Evolutionary conservation across 257 asterid genomes (phyloP).

Genomic region (Verbascum thapsus): DNA sequence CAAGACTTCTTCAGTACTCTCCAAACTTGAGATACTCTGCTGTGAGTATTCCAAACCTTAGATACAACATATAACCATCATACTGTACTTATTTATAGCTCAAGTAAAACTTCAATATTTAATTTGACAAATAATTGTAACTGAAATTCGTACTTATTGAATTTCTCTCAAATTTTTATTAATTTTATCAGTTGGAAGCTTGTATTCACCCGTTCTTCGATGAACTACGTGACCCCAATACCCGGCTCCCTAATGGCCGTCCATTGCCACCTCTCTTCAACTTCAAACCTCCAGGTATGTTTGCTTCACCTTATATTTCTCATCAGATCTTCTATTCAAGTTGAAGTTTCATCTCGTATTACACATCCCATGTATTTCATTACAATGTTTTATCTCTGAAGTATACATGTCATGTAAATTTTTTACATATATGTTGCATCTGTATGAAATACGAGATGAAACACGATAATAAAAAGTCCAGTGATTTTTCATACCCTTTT

Average conservation of each 20-base stretch:
- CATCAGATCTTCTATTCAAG: not conserved
- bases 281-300: conserved; percentile 66
- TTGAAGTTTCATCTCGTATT: not conserved
- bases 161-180: conserved; percentile 2
- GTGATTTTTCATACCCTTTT: not conserved
- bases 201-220: conserved; percentile 68
- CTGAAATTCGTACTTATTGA: not conserved
- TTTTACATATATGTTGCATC: not conserved
- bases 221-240: conserved; percentile 64
- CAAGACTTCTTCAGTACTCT: conserved; percentile 90
- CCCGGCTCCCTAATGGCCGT: conserved; percentile 74
- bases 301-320: conserved; percentile 4
- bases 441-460: not conserved
- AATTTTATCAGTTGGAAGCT: conserved; percentile 62
- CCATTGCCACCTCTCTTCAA: conserved; percentile 76
- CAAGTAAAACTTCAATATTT: not conserved
- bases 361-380: not conserved
- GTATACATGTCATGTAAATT: too few species aligned
- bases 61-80: not conserved
- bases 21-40: conserved; percentile 83
- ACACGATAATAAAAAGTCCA: not conserved
- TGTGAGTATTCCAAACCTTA: conserved; percentile 48
- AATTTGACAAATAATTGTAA: not conserved
- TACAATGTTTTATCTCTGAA: too few species aligned
- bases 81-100: not conserved